Base-by-base conservation (phyloP, 1,139 yeast species). In the Yamadazyma oceani region DNA sequence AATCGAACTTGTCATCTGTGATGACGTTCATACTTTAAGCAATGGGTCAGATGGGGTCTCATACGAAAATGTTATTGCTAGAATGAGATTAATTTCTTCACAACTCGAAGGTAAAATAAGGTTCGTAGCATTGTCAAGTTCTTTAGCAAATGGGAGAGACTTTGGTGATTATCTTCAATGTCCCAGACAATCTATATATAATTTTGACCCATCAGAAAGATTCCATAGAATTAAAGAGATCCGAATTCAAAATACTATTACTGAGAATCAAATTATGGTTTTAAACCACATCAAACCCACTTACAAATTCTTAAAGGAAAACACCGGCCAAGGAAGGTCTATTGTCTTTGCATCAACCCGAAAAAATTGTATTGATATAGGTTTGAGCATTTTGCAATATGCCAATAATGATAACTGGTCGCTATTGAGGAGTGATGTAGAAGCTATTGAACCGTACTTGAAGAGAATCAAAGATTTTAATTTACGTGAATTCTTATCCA, bases 141-240 rank as follows among this genome's bases (percentile, higher is more conserved):
- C 96, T 0, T 57, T 90, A 26, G 78, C 94, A 0, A 85, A 84
- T 54, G 87, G 85, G 3, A 71, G 78, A 39, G 96, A 87, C 47
- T 59, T 90, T 45, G 94, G 87, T 1, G 87, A 83, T 42, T 94
- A 97, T 96, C 60, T 92, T 25, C 95, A 94, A 2, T 82, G 85
- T 23, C 66, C 76, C 24, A 69, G 67, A 38, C 69, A 64, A 27
- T 69, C 78, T 32, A 70, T 82, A 4, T 87, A 71, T 62, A 90
- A 88, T 51, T 89, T 85, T 55, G 72, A 80, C 16, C 82, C 95
- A 0, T 64, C 67, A 31, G 82, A 79, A 27, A 67, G 94, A 40
- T 66, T 70, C 17, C 57, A 64, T 31, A 79, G 83, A 2, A 52
- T 87, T 24, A 76, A 76, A 36, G 73, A 69, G 38, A 77, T 88